phyloP scores from a whole-genome alignment of 768 basidiomycete genomes.

The Cystofilobasidium ferigula region DNA sequence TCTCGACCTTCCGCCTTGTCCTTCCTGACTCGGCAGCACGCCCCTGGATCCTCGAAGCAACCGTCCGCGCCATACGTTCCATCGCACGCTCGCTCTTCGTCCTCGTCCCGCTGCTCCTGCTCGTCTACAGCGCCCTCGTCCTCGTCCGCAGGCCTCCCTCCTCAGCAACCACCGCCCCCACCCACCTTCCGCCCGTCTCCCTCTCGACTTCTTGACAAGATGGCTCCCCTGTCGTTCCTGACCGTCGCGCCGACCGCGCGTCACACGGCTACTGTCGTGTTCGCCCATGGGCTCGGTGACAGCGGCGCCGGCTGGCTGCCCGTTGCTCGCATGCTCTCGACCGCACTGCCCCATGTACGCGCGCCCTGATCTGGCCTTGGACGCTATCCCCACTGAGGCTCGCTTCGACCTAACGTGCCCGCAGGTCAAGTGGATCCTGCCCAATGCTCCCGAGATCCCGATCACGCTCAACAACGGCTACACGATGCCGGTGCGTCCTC shows the following conservation, averaged over 20 bases:
- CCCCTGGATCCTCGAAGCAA: too few species aligned
- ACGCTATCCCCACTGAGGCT: slow-evolving; percentile 59
- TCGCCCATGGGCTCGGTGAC: slow-evolving; percentile 54
- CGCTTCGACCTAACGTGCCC: slow-evolving; percentile 53
- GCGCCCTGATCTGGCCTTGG: neutral
- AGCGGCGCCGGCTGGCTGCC: slow-evolving; percentile 26
- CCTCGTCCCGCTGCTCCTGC: neutral
- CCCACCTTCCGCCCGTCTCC: neutral
- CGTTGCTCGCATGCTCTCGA: slow-evolving; percentile 29
- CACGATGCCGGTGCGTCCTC: slow-evolving; percentile 53
- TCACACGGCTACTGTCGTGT: neutral
- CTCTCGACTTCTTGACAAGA: neutral
- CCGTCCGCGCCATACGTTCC: neutral
- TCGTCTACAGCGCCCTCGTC: neutral
- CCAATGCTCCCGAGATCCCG: slow-evolving; percentile 57
- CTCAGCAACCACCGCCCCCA: neutral
- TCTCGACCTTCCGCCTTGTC: too few species aligned
- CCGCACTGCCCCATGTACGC: slow-evolving; percentile 24
- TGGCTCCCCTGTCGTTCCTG: slow-evolving; percentile 17
- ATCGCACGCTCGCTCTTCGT: neutral
- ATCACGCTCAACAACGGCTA: slow-evolving; percentile 67
- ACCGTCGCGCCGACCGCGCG: slow-evolving; percentile 3
- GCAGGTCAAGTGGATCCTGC: slow-evolving; percentile 71
- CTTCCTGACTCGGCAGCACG: too few species aligned
- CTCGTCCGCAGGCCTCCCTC: neutral